Evolutionary conservation across 176 grass and related monocot species (phyloP).

Genomic region (Avena insularis): DNA sequence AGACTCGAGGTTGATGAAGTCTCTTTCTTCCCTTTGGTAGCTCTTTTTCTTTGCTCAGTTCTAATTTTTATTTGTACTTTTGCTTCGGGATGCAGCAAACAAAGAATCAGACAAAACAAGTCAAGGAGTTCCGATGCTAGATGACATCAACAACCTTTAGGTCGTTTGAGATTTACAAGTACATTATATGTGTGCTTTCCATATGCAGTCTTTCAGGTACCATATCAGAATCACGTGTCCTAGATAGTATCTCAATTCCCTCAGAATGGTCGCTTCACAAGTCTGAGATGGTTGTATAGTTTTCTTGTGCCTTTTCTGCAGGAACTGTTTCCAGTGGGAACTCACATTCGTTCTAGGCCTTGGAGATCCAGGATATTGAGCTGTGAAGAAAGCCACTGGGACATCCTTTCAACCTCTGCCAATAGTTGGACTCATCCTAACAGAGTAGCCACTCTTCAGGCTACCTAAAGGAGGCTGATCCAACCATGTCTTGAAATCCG

Average conservation of each 20-base stretch:
- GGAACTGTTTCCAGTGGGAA: constrained; percentile 94
- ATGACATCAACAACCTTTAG: constrained; percentile 74
- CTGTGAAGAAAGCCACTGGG: constrained; percentile 69
- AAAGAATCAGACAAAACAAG: constrained; percentile 69
- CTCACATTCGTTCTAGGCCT: constrained; percentile 73
- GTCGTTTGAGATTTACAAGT: constrained; percentile 27
- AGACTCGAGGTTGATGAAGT: constrained; percentile 64
- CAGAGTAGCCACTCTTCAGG: constrained; percentile 33
- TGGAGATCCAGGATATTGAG: constrained; percentile 64
- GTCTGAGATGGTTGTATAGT: not conserved
- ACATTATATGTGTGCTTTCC: constrained; percentile 13
- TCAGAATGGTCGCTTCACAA: not conserved
- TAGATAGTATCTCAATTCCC: no score
- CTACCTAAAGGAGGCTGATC: constrained; percentile 54
- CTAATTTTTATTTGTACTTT: constrained; percentile 26
- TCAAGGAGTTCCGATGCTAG: constrained; percentile 51
- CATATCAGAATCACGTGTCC: no score
- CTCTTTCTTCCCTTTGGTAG: constrained; percentile 25
- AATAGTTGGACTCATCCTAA: constrained; percentile 36
- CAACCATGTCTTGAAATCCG: not conserved
- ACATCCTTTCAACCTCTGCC: constrained; percentile 45
- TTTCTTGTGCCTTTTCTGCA: constrained; percentile 35
- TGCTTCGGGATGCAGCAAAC: constrained; percentile 53
- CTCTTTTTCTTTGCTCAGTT: constrained; percentile 1
- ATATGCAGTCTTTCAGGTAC: not conserved